Base-by-base conservation (phyloP, 1,284 basidiomycete species). In the Ceratorhiza oryzae-sativae region DNA sequence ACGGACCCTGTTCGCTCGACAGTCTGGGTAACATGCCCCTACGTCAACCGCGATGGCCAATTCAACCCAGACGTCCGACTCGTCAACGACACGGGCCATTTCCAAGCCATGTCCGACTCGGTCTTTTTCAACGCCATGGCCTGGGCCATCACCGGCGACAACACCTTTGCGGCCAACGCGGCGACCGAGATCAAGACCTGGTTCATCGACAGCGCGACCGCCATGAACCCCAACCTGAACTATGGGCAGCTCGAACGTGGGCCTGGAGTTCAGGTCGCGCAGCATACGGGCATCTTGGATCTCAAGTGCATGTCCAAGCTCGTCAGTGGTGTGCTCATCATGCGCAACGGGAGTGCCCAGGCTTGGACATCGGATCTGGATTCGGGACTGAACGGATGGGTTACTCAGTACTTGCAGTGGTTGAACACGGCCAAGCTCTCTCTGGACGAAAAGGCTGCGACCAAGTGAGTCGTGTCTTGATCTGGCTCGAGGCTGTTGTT, bases 201-300 rank as follows among this genome's bases (percentile, higher is more conserved):
- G 72, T 82, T 80, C 77, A 67, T 79, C 60, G 74, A 81, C 74
- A 56, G 75, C n/a, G 73, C 72, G 3, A 80, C 79, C 5, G 63
- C 71, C 23, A 80, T 81, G 77, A 80, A 79, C 67, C 80, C 81
- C n/a, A 77, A 79, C 71, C 46, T 81, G 51, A 76, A 79, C 73
- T 82, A 80, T 72, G 77, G 77, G 2, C 81, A 82, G 71, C 72
- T 80, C 39, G 56, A 76, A 20, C 77, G 81, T n/a, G 81, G 81
- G 1, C 78, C 78, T 12, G 76, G 76, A 1, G 41, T 15, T 2
- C 63, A 73, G 20, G 39, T 42, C 2, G 76, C 76, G 5, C 53
- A 73, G 30, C 71, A 76, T 39, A 77, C 73, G 8, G 79, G 78
- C 6, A 73, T 80, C 5, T 53, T 80, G 27, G 79, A 80, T 58